phyloP scores from a whole-genome alignment of 2,329 filamentous ascomycete genomes.

The Aspergillus sp. region DNA sequence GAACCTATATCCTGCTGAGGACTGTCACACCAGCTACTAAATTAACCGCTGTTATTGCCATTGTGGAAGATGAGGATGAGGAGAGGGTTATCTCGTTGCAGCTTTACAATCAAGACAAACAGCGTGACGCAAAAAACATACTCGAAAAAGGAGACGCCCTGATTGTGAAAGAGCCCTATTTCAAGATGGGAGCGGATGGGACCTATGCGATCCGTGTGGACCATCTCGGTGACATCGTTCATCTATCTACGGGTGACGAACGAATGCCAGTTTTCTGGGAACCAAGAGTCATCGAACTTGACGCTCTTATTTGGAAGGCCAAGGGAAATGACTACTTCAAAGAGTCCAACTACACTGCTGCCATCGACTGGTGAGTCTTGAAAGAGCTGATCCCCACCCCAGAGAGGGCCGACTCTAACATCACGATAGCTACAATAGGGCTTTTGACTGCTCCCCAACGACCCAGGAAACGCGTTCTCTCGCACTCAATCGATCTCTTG shows the following conservation, averaged over 20 bases:
- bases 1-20: constrained; percentile 26
- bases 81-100: constrained; percentile 28
- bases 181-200: constrained; percentile 36
- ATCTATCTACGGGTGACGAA: constrained; percentile 29
- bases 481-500: constrained; percentile 31
- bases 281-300: constrained; percentile 1
- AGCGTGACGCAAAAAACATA: constrained; percentile 26
- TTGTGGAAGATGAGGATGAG: constrained; percentile 36
- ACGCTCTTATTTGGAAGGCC: constrained; percentile 6
- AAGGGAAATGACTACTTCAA: constrained; percentile 28
- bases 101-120: constrained; percentile 35
- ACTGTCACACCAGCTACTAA: constrained; percentile 21
- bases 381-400: neutral
- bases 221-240: constrained; percentile 44
- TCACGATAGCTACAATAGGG: constrained; percentile 30
- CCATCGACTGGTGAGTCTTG: constrained; percentile 20
- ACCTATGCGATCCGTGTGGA: constrained; percentile 44
- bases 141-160: constrained; percentile 29
- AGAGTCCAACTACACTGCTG: constrained; percentile 7
- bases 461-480: constrained; percentile 25
- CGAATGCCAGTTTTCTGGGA: constrained; percentile 36
- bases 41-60: constrained; percentile 26
- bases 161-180: constrained; percentile 49
- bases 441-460: constrained; percentile 27
- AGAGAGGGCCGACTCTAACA: constrained; percentile 1